Evolutionary conservation across 768 basidiomycete genomes (phyloP).

Genomic region (Podaxis sp.): DNA sequence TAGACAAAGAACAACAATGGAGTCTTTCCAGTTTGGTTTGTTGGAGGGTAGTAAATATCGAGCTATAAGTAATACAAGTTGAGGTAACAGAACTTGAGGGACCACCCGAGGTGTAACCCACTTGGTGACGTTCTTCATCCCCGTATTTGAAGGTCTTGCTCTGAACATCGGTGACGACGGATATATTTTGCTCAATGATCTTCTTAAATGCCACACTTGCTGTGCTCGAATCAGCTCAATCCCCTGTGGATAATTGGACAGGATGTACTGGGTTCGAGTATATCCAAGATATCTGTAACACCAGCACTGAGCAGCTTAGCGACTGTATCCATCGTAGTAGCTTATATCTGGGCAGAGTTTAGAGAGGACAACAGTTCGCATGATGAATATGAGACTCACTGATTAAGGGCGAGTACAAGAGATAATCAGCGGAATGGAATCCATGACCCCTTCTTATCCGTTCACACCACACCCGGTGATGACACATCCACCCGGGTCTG

Average conservation of each 20-base stretch:
- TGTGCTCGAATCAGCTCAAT: neutral
- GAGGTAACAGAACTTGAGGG: neutral
- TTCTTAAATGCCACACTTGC: neutral
- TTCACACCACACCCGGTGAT: neutral
- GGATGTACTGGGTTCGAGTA: constrained; percentile 5
- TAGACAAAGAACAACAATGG: constrained; percentile 65
- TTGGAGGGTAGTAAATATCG: constrained; percentile 59
- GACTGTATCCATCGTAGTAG: neutral
- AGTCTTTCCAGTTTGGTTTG: constrained; percentile 24
- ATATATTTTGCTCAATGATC: neutral
- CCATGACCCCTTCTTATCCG: neutral
- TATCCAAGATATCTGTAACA: neutral
- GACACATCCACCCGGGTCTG: no score
- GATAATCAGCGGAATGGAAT: neutral
- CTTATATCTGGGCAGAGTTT: neutral
- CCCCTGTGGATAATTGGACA: neutral
- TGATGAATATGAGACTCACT: neutral
- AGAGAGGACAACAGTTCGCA: neutral
- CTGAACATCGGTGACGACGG: neutral
- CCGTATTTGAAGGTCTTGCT: constrained; percentile 56
- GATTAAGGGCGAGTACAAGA: neutral
- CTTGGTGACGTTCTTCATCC: constrained; percentile 44
- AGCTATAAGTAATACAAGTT: constrained; percentile 32
- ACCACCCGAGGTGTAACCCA: constrained; percentile 16
- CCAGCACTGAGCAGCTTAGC: neutral